Conservation (phyloP, 192 early-diverging fungal genomes). For the Gaertneriomyces sp. region DNA sequence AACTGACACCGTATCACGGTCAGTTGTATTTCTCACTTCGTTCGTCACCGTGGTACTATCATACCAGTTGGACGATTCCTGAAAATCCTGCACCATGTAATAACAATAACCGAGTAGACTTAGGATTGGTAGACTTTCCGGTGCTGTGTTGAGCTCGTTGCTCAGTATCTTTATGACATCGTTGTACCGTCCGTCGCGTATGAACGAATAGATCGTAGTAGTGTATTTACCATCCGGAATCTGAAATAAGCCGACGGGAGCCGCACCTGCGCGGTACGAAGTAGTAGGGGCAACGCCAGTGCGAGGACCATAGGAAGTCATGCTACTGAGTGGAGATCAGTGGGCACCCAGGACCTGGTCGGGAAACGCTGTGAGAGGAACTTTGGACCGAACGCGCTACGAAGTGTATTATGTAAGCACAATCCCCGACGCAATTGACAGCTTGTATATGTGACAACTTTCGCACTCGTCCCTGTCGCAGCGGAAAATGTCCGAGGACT, state of each 20-base stretch:
- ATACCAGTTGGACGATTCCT: slow-evolving; percentile 48
- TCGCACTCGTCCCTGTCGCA: too few relatives aligned
- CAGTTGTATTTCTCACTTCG: background rate
- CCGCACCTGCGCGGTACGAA: slow-evolving; percentile 36
- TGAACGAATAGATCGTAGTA: slow-evolving; percentile 52
- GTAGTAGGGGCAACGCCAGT: slow-evolving; percentile 11
- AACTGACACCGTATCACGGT: slow-evolving; percentile 34
- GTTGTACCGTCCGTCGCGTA: slow-evolving; percentile 46
- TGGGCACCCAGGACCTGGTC: background rate
- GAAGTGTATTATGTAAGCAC: too few relatives aligned
- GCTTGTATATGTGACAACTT: too few relatives aligned
- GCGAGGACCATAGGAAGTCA: slow-evolving; percentile 28
- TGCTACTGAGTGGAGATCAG: slow-evolving; percentile 4
- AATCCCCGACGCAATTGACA: too few relatives aligned
- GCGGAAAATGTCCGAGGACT: too few relatives aligned
- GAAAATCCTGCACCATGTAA: slow-evolving; percentile 54
- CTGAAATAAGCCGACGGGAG: slow-evolving; percentile 36
- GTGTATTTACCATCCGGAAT: slow-evolving; percentile 61
- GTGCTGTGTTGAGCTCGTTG: slow-evolving; percentile 43
- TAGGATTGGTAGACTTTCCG: slow-evolving; percentile 48
- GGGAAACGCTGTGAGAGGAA: too few relatives aligned
- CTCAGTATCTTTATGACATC: slow-evolving; percentile 57
- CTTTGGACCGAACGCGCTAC: too few relatives aligned
- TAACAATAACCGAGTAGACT: slow-evolving; percentile 56
- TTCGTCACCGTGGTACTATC: background rate